Conservation (phyloP, 176 grass and related monocot genomes). For the Paspalum vaginatum region DNA sequence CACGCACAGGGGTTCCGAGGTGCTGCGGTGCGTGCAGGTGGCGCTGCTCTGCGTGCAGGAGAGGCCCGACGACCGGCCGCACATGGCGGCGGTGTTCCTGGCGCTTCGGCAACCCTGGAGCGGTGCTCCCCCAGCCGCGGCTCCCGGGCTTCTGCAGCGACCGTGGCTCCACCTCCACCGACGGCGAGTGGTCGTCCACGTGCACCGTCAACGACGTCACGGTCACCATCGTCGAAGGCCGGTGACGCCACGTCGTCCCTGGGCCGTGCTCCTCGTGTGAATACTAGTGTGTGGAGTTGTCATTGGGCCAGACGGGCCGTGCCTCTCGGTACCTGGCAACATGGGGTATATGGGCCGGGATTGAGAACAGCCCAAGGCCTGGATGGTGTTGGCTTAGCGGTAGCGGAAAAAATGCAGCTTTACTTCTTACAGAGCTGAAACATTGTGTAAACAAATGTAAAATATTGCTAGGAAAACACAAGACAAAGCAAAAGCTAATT, state of each 20-base stretch:
- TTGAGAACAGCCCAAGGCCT: too few species aligned
- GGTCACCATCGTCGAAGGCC: constrained; percentile 60
- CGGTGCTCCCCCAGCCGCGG: constrained; percentile 53
- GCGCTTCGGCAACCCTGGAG: constrained; percentile 66
- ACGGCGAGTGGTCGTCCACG: constrained; percentile 50
- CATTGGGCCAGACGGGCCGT: too few species aligned
- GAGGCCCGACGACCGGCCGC: constrained; percentile 61
- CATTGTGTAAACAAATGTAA: too few species aligned
- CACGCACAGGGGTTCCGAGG: constrained; percentile 39
- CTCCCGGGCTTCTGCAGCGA: constrained; percentile 62
- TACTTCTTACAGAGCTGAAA: too few species aligned
- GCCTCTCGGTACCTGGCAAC: too few species aligned
- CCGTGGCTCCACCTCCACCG: constrained; percentile 29
- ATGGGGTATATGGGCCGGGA: too few species aligned
- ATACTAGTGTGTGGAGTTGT: too few species aligned
- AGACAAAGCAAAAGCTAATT: too few species aligned
- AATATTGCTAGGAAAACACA: too few species aligned
- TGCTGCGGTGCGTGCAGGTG: constrained; percentile 71
- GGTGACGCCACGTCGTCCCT: constrained; percentile 17
- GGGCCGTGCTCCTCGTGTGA: not conserved
- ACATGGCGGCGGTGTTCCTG: constrained; percentile 63
- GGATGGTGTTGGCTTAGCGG: too few species aligned
- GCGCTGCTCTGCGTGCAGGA: constrained; percentile 85
- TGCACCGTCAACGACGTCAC: constrained; percentile 59
- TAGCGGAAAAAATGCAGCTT: too few species aligned